Conservation (phyloP, 371 early-diverging fungal genomes). For the Batrachochytrium dendrobatidis region DNA sequence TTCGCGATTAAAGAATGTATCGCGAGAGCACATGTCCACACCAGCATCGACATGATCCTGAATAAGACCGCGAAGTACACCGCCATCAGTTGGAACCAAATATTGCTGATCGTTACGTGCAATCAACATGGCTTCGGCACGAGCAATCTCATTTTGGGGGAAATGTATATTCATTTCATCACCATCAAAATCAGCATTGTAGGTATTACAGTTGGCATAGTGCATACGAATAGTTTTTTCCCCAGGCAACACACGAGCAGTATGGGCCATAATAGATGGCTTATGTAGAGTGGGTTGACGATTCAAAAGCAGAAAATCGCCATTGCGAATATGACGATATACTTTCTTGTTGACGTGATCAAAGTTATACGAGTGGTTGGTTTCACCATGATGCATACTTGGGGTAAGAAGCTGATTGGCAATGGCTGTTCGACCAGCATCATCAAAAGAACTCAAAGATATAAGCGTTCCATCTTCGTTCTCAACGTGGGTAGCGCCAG, state of each 20-base stretch:
- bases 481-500: constrained; percentile 94
- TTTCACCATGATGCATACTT: neutral
- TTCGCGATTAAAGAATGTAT: constrained; percentile 83
- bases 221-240: constrained; percentile 99
- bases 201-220: constrained; percentile 77
- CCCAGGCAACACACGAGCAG: constrained; percentile 91
- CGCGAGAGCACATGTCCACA: constrained; percentile 86
- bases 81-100: constrained; percentile 95
- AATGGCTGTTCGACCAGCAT: constrained; percentile 88
- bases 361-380: constrained; percentile 6
- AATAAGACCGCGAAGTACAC: constrained; percentile 98
- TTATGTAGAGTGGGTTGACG: constrained; percentile 99
- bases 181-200: constrained; percentile 98
- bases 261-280: constrained; percentile 99
- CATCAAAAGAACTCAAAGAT: constrained; percentile 65
- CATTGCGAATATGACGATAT: constrained; percentile 92
- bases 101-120: constrained; percentile 97
- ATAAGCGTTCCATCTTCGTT: constrained; percentile 89
- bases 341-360: constrained; percentile 86
- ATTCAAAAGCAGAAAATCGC: constrained; percentile 97
- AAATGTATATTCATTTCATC: constrained; percentile 99
- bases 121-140: constrained; percentile 93
- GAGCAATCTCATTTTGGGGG: constrained; percentile 94
- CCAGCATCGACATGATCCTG: constrained; percentile 99
- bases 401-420: constrained; percentile 94